These are phyloP conservation scores for Arachis stenosperma DNA, from an alignment of 306 rosid species.

Conservation along the genomic window DNA sequence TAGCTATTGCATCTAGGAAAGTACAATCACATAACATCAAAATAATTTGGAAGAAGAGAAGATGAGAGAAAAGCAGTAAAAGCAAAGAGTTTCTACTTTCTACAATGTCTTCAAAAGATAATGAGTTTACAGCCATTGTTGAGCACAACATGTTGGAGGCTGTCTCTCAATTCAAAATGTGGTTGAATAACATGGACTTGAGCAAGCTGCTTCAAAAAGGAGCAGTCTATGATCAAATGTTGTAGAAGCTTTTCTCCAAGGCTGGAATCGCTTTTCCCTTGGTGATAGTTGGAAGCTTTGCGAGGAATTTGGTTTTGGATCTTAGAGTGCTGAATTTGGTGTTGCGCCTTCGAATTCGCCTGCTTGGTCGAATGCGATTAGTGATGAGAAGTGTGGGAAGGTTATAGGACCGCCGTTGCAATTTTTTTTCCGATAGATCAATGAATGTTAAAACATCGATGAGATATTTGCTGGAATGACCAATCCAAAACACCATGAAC, in stretches of 20 bases:
- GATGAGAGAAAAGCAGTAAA: too few species aligned
- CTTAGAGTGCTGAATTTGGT: constrained; percentile 41
- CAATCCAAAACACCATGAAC: constrained; percentile 68
- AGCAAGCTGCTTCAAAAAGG: too few species aligned
- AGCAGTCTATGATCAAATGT: background rate
- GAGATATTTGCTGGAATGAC: constrained; percentile 80
- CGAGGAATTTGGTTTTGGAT: constrained; percentile 79
- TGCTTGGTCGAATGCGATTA: constrained; percentile 59
- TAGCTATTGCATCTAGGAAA: too few species aligned
- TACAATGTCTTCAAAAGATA: too few species aligned
- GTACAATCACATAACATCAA: too few species aligned
- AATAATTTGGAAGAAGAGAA: too few species aligned
- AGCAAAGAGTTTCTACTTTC: too few species aligned
- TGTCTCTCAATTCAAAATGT: too few species aligned
- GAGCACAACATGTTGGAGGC: too few species aligned
- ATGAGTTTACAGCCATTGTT: too few species aligned
- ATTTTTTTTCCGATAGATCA: constrained; percentile 75
- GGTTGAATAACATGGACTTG: too few species aligned
- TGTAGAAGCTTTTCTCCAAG: constrained; percentile 65
- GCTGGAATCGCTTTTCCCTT: constrained; percentile 85
- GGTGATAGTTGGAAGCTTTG: constrained; percentile 93
- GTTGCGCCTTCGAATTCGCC: constrained; percentile 50
- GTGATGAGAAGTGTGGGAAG: constrained; percentile 56
- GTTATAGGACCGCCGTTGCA: constrained; percentile 78
- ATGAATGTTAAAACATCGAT: constrained; percentile 75